Base-by-base conservation (phyloP, 768 basidiomycete species). In the Termitomyces sp. region DNA sequence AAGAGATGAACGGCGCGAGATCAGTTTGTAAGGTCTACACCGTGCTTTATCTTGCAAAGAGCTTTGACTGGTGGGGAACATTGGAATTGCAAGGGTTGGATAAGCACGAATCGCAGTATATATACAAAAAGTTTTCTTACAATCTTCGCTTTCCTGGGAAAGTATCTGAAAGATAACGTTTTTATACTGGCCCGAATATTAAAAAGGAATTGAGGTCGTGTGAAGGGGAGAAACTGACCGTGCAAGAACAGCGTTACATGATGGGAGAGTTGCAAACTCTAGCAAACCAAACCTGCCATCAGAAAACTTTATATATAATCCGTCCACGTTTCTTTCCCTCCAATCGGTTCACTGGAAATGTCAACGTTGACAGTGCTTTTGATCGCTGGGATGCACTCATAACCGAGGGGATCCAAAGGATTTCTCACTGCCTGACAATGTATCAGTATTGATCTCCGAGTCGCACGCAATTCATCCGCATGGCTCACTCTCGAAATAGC, bases 91-190 rank as follows among this genome's bases (percentile, higher is more conserved):
- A 13, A 12, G n/a, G n/a, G 12, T 24, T 44, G 27, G n/a, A 54
- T 20, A 8, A 54, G 5, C 18, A 11, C 30, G 20, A 44, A 3
- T 4, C 22, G 39, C 15, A 15, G 15, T 15, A 20, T 44, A 51
- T 18, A 31, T 54, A 31, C n/a, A 27, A 27, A 13, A 31, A 15
- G 24, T 11, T 52, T 53, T 46, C 58, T 59, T 54, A 59, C 58
- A 41, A 15, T 58, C 24, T 24, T 58, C 15, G 39, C 33, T 18
- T 30, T 31, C 15, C 24, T 44, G 13, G 12, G 15, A 24, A 20
- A 16, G 41, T 45, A 20, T 34, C 39, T 52, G 5, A 12, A 15
- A n/a, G 31, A 54, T 39, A 27, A 41, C 24, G 37, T 18, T 39
- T 27, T n/a, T 49, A 20, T 9, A 20, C 30, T 6, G 31, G 4